phyloP scores from a whole-genome alignment of 208 protist species.

The Naegleria fowleri region DNA sequence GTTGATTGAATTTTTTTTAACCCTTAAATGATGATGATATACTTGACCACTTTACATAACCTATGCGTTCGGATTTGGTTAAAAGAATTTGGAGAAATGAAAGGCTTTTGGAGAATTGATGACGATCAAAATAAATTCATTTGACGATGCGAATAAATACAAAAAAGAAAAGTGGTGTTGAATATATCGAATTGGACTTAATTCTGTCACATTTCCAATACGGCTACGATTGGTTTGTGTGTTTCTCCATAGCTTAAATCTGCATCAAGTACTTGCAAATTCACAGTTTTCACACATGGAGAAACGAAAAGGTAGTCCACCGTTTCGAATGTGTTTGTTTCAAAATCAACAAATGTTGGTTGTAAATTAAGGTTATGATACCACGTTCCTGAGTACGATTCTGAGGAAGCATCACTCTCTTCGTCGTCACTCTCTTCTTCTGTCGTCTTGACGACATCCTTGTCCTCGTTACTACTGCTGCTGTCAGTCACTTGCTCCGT shows the following conservation, averaged over 20 bases:
- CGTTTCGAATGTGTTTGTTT: neutral
- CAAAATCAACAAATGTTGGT: neutral
- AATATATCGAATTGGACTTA: too few species aligned
- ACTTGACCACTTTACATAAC: too few species aligned
- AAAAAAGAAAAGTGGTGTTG: too few species aligned
- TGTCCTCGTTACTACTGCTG: neutral
- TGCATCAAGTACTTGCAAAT: neutral
- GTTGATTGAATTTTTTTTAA: too few species aligned
- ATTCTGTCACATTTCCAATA: neutral
- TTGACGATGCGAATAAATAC: too few species aligned
- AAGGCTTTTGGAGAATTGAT: too few species aligned
- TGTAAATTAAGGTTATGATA: neutral
- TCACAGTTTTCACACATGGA: neutral
- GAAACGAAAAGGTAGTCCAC: neutral
- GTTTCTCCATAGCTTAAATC: neutral
- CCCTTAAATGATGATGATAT: too few species aligned
- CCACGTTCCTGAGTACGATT: neutral
- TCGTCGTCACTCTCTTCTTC: neutral
- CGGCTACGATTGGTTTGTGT: neutral
- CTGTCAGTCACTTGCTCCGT: too few species aligned
- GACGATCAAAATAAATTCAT: too few species aligned
- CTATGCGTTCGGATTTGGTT: too few species aligned
- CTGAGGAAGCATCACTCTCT: neutral
- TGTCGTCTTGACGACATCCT: neutral
- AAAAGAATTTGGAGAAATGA: too few species aligned